These are phyloP conservation scores for Coffea eugenioides DNA, from an alignment of 257 asterid species.

Conservation along the genomic window DNA sequence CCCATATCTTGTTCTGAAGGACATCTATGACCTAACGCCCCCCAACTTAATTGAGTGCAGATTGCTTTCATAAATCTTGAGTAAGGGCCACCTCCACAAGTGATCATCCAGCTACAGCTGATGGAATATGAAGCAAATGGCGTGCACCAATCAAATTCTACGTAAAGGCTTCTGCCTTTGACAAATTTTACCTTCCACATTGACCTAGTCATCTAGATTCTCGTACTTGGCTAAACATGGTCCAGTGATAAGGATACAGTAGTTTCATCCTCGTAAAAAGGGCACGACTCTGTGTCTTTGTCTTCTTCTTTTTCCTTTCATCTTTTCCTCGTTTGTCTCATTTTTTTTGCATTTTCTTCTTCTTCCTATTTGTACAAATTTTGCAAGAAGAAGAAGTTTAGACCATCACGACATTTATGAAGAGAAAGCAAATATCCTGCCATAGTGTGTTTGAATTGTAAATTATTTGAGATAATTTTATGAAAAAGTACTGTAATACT, in stretches of 20 bases:
- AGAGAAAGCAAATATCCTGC: not conserved
- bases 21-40: not conserved
- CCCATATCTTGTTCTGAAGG: not conserved
- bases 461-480: too few species aligned
- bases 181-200: not conserved
- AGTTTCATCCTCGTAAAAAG: not conserved
- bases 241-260: not conserved
- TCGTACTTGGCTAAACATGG: too few species aligned
- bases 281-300: not conserved
- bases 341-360: not conserved
- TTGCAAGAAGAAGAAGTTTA: too few species aligned
- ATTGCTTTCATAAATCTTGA: not conserved
- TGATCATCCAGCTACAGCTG: not conserved
- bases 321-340: too few species aligned
- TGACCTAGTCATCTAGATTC: too few species aligned
- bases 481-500: too few species aligned
- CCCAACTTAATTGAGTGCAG: not conserved
- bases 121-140: not conserved
- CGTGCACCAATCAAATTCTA: not conserved
- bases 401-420: not conserved
- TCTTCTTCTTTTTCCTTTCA: too few species aligned
- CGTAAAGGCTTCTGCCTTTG: not conserved
- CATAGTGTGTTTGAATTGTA: not conserved
- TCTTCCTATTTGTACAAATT: not conserved
- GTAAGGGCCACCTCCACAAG: not conserved